Base-by-base conservation (phyloP, 2,329 filamentous ascomycete species). In the Ophiostoma piceae region DNA sequence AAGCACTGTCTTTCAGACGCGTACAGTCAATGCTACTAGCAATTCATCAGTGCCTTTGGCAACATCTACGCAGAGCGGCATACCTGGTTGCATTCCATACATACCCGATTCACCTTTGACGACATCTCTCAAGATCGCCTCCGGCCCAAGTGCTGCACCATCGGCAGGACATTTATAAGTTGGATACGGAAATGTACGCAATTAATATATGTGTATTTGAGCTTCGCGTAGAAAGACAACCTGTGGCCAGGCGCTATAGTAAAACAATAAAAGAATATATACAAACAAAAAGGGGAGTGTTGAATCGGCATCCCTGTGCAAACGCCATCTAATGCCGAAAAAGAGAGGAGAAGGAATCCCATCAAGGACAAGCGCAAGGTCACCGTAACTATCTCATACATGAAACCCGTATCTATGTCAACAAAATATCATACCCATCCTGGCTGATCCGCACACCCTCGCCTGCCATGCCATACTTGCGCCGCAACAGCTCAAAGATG, bases 401-500 rank as follows among this genome's bases (percentile, higher is more conserved):
- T 7, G 7, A 19, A n/a, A 3, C 16, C 29, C 16, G 29, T 2
- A 19, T 65, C 35, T 65, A 73, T 14, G 64, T 65, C 9, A 92
- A 80, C 72, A 92, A 75, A 74, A 93, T 92, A 74, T 92, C 88
- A 74, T 91, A 91, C 1, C 89, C 88, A 73, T 90, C 89, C 76
- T 87, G 86, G 67, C 83, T 85, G 68, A 91, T 92, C 74, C 83
- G 83, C 72, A 88, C 87, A 74, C 84, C 84, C 67, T 90, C 88
- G 22, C 82, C 82, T 1, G 84, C 83, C 71, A 85, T 82, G 1
- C 88, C 88, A 74, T 92, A 93, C 78, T 91, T 92, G 47, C 90
- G 82, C 70, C 91, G 82, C 51, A 92, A 87, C 64, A 94, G 76
- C 79, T 94, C 91, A 76, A 94, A 94, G 26, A 92, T 91, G 74